Conservation (phyloP, 1,284 basidiomycete genomes). For the Ustilago hordei region DNA sequence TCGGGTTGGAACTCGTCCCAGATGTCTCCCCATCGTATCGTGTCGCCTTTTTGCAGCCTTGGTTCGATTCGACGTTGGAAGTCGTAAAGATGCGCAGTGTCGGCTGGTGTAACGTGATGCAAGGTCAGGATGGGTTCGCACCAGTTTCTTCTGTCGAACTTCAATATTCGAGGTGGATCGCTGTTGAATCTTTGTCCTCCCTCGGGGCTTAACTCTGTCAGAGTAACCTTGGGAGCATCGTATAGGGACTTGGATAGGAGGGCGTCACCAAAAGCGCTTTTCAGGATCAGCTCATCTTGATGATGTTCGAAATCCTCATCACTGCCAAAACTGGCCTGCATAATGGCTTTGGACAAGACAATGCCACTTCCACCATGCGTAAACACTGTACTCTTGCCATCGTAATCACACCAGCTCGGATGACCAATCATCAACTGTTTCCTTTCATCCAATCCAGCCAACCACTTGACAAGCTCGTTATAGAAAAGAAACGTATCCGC, state of each 20-base stretch:
- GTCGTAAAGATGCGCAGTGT: conserved; percentile 33
- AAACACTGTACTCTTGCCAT: conserved; percentile 32
- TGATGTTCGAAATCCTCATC: conserved; percentile 34
- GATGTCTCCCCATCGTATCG: conserved; percentile 25
- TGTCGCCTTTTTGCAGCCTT: conserved; percentile 1
- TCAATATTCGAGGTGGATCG: conserved; percentile 29
- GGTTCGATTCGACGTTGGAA: conserved; percentile 37
- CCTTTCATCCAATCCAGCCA: conserved; percentile 8
- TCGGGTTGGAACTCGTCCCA: conserved; percentile 44
- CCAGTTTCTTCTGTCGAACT: conserved; percentile 27
- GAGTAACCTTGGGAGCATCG: conserved; percentile 13
- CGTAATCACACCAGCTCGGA: conserved; percentile 38
- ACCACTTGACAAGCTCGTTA: conserved; percentile 35
- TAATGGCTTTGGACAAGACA: conserved; percentile 23
- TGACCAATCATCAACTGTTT: conserved; percentile 41
- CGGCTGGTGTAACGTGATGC: conserved; percentile 48
- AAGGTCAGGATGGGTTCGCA: conserved; percentile 43
- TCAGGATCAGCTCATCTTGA: conserved; percentile 28
- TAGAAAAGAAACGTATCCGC: conserved; percentile 58
- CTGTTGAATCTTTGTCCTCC: conserved; percentile 34
- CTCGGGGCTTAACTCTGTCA: conserved; percentile 21
- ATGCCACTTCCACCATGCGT: conserved; percentile 48
- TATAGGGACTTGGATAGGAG: conserved; percentile 47
- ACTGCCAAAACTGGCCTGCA: conserved; percentile 33
- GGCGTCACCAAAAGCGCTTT: conserved; percentile 46